These are phyloP conservation scores for Sherardia arvensis DNA, from an alignment of 257 asterid genomes.

Conservation along the genomic window DNA sequence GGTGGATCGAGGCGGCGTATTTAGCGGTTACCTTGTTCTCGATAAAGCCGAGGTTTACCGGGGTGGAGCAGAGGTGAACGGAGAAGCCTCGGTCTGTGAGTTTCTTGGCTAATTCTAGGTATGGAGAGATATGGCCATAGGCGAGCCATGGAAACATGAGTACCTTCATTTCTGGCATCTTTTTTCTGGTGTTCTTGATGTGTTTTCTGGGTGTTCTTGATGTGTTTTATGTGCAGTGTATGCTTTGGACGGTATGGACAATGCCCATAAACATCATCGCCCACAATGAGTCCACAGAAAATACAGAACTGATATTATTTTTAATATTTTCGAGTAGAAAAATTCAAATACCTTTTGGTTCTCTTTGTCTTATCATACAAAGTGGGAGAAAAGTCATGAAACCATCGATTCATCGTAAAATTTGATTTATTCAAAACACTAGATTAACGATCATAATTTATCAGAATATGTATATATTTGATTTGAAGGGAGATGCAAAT, in stretches of 20 bases:
- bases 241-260: neutral
- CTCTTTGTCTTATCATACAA: too few species aligned
- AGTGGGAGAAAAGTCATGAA: too few species aligned
- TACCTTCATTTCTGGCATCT: slow-evolving; percentile 17
- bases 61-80: slow-evolving; percentile 31
- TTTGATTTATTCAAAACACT: too few species aligned
- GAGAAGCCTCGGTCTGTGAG: slow-evolving; percentile 24
- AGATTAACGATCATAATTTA: too few species aligned
- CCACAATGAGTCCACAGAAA: neutral
- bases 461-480: too few species aligned
- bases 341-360: too few species aligned
- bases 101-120: slow-evolving; percentile 40
- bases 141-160: slow-evolving; percentile 51
- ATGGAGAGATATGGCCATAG: slow-evolving; percentile 50
- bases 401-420: too few species aligned
- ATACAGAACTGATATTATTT: too few species aligned
- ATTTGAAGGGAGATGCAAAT: too few species aligned
- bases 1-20: slow-evolving; percentile 18
- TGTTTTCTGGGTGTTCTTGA: neutral
- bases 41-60: slow-evolving; percentile 33
- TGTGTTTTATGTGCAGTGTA: neutral
- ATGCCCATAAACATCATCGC: neutral
- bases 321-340: too few species aligned
- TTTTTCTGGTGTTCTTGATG: neutral
- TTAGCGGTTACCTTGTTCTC: slow-evolving; percentile 16